Conservation (phyloP, 2,329 filamentous ascomycete genomes). For the Fusarium sp. region DNA sequence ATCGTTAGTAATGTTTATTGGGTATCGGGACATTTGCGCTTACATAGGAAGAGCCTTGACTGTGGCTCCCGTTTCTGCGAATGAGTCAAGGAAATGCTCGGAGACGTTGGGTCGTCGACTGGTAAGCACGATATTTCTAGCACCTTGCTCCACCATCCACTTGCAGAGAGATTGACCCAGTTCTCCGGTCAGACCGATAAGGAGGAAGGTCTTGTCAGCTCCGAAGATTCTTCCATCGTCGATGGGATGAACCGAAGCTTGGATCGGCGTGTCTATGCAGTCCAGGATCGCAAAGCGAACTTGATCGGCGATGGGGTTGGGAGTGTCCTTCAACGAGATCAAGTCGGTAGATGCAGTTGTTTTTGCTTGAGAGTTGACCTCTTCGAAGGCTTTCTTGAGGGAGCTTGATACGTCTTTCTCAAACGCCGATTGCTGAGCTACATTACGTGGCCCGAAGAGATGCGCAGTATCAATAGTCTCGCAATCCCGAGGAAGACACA, state of each 20-base stretch:
- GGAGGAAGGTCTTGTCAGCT: neutral
- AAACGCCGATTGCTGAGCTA: neutral
- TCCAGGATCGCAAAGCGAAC: neutral
- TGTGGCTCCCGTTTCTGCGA: neutral
- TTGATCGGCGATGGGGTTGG: neutral
- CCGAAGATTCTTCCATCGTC: neutral
- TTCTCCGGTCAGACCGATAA: neutral
- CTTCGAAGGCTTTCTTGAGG: neutral
- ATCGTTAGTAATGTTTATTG: neutral
- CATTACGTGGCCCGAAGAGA: neutral
- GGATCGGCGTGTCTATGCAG: neutral
- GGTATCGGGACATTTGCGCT: neutral
- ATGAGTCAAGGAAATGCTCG: neutral
- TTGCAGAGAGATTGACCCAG: neutral
- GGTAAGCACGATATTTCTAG: neutral
- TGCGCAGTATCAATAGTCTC: neutral
- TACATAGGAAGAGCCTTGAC: neutral
- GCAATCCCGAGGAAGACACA: neutral
- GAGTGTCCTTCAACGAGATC: neutral
- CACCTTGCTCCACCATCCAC: conserved; percentile 1
- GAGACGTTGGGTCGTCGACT: neutral
- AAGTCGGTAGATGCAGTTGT: neutral
- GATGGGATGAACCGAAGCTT: neutral
- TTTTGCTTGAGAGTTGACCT: neutral
- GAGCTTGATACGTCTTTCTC: neutral